Conservation (phyloP, 257 asterid species). For the Salvia rosmarinus region DNA sequence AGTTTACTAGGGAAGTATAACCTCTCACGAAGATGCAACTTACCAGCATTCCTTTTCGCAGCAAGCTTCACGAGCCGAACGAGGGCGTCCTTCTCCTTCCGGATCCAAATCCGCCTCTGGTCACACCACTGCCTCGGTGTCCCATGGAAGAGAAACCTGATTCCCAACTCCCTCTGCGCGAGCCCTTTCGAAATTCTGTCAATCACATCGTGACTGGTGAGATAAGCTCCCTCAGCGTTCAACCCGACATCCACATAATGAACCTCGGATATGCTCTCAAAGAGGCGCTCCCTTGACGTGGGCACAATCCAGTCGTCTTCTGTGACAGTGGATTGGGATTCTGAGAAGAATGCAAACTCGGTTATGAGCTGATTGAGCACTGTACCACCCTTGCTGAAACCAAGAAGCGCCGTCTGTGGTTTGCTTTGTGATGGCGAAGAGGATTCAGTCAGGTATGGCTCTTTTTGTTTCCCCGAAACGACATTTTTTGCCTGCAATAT, state of each 20-base stretch:
- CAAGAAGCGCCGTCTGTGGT: conserved; percentile 75
- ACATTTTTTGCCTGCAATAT: conserved; percentile 57
- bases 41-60: conserved; percentile 63
- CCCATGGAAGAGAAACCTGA: conserved; percentile 81
- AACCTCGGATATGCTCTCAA: conserved; percentile 75
- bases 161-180: conserved; percentile 48
- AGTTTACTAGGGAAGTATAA: conserved; percentile 65
- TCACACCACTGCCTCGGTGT: conserved; percentile 96
- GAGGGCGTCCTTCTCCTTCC: conserved; percentile 70
- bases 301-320: conserved; percentile 60
- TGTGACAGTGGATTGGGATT: conserved; percentile 36
- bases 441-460: conserved; percentile 47
- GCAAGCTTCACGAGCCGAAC: conserved; percentile 63
- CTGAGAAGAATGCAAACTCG: conserved; percentile 60
- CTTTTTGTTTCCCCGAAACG: conserved; percentile 52
- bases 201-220: conserved; percentile 61
- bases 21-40: conserved; percentile 68
- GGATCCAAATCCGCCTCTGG: conserved; percentile 68
- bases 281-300: conserved; percentile 62
- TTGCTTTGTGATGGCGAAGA: conserved; percentile 46
- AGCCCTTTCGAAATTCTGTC: conserved; percentile 55
- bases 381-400: conserved; percentile 94
- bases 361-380: conserved; percentile 86
- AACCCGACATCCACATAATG: conserved; percentile 96
- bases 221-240: conserved; percentile 80